phyloP scores from a whole-genome alignment of 192 early-diverging fungal genomes.

The Mortierella antarctica region DNA sequence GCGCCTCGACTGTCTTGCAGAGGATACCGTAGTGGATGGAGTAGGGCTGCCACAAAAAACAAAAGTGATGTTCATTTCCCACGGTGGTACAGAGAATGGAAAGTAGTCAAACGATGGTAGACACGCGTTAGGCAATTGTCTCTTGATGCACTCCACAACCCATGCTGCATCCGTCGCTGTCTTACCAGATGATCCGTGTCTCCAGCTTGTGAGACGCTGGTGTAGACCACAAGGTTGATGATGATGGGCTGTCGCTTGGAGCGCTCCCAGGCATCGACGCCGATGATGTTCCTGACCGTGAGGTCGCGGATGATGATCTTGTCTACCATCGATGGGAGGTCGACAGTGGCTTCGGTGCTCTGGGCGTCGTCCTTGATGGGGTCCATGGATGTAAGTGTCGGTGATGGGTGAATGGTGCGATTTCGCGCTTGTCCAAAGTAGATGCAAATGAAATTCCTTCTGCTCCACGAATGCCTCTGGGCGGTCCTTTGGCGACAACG shows the following conservation, averaged over 20 bases:
- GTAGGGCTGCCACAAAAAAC: slow-evolving; percentile 51
- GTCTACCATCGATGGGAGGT: slow-evolving; percentile 58
- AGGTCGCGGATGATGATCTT: slow-evolving; percentile 69
- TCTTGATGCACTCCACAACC: neutral
- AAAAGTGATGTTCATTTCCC: neutral
- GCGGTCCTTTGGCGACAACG: too few species aligned
- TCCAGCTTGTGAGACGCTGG: slow-evolving; percentile 80
- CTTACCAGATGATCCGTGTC: slow-evolving; percentile 77
- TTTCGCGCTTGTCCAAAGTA: too few species aligned
- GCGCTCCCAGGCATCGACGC: slow-evolving; percentile 95
- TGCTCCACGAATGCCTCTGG: too few species aligned
- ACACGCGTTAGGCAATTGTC: neutral
- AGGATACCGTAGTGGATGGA: slow-evolving; percentile 89
- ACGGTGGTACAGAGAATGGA: neutral
- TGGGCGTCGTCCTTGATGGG: neutral
- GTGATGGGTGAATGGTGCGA: too few species aligned
- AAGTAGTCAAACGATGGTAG: neutral
- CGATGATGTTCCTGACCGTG: slow-evolving; percentile 83
- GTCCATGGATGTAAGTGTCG: neutral
- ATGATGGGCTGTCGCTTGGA: slow-evolving; percentile 88
- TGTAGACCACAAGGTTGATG: slow-evolving; percentile 80
- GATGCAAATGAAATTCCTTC: too few species aligned
- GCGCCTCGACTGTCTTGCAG: slow-evolving; percentile 77
- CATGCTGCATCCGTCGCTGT: neutral
- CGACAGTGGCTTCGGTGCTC: slow-evolving; percentile 9